These are phyloP conservation scores for Debaryomyces hansenii DNA, from an alignment of 805 yeast species.

Conservation along the genomic window DNA sequence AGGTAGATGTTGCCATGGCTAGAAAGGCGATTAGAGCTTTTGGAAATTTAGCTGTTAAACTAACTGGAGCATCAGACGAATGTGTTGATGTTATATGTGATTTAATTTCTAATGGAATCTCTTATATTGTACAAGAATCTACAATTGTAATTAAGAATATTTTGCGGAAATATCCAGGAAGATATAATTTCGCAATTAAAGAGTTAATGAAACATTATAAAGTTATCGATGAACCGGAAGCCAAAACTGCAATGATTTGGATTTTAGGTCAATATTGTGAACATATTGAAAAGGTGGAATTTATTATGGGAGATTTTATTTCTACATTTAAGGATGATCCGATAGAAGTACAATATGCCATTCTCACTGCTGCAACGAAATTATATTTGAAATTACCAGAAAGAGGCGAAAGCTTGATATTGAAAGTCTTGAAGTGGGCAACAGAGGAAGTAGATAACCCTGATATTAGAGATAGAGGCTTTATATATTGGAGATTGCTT, in stretches of 20 bases:
- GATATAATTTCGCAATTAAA: conserved; percentile 38
- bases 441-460: conserved; percentile 80
- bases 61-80: conserved; percentile 57
- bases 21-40: conserved; percentile 86
- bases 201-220: conserved; percentile 34
- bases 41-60: conserved; percentile 82
- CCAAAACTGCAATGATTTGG: conserved; percentile 81
- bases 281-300: conserved; percentile 38
- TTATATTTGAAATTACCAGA: conserved; percentile 59
- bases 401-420: conserved; percentile 54
- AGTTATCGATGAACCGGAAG: conserved; percentile 68
- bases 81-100: conserved; percentile 66
- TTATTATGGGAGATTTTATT: conserved; percentile 43
- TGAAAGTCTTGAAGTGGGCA: conserved; percentile 60
- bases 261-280: conserved; percentile 71
- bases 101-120: conserved; percentile 61
- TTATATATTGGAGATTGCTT: conserved; percentile 79
- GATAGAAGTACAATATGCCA: conserved; percentile 69
- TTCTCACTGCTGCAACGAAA: conserved; percentile 74
- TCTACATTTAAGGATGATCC: conserved; percentile 60
- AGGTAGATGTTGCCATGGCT: conserved; percentile 82
- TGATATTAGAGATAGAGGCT: conserved; percentile 83
- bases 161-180: conserved; percentile 69
- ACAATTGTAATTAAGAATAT: conserved; percentile 75
- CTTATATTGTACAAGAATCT: conserved; percentile 78